Base-by-base conservation (phyloP, 139 green algal genomes). In the Closterium sp. region DNA sequence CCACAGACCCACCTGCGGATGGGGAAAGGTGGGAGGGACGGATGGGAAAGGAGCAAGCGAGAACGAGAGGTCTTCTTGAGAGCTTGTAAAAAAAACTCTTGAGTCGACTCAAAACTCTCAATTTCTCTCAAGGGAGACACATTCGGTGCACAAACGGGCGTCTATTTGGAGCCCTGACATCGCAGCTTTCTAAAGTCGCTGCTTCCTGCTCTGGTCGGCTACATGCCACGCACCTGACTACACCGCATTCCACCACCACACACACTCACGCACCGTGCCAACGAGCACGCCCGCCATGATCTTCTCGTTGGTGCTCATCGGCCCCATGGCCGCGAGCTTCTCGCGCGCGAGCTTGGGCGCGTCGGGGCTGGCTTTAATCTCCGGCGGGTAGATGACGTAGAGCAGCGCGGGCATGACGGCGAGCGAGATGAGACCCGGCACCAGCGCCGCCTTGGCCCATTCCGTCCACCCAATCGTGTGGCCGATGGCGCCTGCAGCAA, bases 311-410 rank as follows among this genome's bases (percentile, higher is more conserved):
- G 86, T 93, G 34, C 94, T 97, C 96, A 99, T 97, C 11, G 98
- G 97, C 32, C 98, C 98, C 91, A 99, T 96, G 90, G 95, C 95
- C 28, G 97, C 98, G 87, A 97, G 95, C 31, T 92, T 94, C 95
- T 97, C 96, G 90, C 96, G 94, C 22, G 97, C 98, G 88, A 98
- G 96, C 32, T 93, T 94, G 27, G 98, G 98, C 4, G 98, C 98
- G 89, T 99, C 97, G 9, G 98, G 98, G 24, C 97, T 99, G 92
- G 98, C 97, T 95, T 99, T 99, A 87, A 98, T 95, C 95, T 98
- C 95, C 13, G 98, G 98, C 2, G 98, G 98, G 96, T 98, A 99
- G 84, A 99, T 92, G 7, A 97, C 93, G 94, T 99, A 99, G 28
- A 99, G 96, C 89, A 99, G 96, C 38, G 98, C 95, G 13, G 98